These are phyloP conservation scores for Chernovozyma sophiae-reginae DNA, from an alignment of 1,139 yeast genomes.

Conservation along the genomic window DNA sequence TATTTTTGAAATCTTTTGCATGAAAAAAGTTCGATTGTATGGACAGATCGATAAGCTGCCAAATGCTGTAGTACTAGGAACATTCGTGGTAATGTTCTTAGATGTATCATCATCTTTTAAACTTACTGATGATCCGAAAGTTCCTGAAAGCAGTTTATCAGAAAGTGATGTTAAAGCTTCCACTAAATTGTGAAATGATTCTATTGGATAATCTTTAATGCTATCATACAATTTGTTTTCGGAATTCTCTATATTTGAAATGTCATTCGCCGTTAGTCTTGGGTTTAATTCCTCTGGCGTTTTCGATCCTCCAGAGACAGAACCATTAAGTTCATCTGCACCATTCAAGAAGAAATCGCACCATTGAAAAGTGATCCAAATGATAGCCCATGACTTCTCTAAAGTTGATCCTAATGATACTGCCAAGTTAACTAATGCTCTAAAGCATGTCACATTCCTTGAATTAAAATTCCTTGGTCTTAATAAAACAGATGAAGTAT, in stretches of 20 bases:
- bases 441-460: conserved; percentile 67
- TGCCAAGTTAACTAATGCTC: conserved; percentile 75
- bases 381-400: conserved; percentile 61
- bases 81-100: conserved; percentile 2
- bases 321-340: conserved; percentile 42
- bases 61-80: no score
- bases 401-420: conserved; percentile 74
- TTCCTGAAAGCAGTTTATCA: conserved; percentile 14
- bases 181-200: conserved; percentile 46
- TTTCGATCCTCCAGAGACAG: not conserved
- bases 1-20: conserved; percentile 39
- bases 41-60: conserved; percentile 27
- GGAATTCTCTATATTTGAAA: conserved; percentile 51
- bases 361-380: conserved; percentile 76
- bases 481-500: conserved; percentile 2
- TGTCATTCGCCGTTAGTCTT: conserved; percentile 38
- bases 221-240: conserved; percentile 60
- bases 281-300: conserved; percentile 11
- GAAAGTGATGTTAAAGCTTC: conserved; percentile 44
- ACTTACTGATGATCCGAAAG: not conserved
- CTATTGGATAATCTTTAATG: conserved; percentile 48
- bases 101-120: conserved; percentile 7
- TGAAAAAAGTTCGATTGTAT: conserved; percentile 38
- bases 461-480: conserved; percentile 47
- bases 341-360: conserved; percentile 60